Evolutionary conservation across 2,329 filamentous ascomycete species (phyloP).

Genomic region (Hymenoscyphus albidus): DNA sequence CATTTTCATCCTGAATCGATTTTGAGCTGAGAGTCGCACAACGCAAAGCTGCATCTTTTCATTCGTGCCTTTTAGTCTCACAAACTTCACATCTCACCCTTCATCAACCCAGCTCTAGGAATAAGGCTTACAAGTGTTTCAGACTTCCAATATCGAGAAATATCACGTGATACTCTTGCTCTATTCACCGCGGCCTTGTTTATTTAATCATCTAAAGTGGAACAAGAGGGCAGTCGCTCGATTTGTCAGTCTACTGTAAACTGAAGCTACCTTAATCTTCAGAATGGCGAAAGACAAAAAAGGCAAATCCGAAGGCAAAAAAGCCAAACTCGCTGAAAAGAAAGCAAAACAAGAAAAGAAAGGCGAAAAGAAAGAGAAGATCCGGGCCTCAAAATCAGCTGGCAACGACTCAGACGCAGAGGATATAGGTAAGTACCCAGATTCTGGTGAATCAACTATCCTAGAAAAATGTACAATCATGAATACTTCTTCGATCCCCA

Average conservation of each 20-base stretch:
- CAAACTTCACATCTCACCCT: neutral
- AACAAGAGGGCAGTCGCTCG: neutral
- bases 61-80: neutral
- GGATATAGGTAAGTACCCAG: conserved; percentile 51
- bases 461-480: too few relatives aligned
- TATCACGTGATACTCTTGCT: conserved; percentile 1
- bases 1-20: neutral
- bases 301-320: conserved; percentile 44
- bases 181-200: neutral
- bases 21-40: neutral
- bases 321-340: conserved; percentile 57
- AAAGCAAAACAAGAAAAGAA: conserved; percentile 83
- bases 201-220: too few relatives aligned
- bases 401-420: conserved; percentile 88
- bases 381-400: conserved; percentile 63
- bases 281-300: conserved; percentile 53
- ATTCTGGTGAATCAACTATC: too few relatives aligned
- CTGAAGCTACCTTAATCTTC: neutral
- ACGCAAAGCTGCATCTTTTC: neutral
- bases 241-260: neutral
- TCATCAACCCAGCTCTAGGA: neutral
- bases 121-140: neutral
- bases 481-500: too few relatives aligned
- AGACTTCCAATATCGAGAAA: neutral
- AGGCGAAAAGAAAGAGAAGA: conserved; percentile 78